Percentiles rank a stretch among this genome's conserved stretches.
phyloP scores from a whole-genome alignment of 805 yeast species.

The Yamadazyma kitorensis region DNA sequence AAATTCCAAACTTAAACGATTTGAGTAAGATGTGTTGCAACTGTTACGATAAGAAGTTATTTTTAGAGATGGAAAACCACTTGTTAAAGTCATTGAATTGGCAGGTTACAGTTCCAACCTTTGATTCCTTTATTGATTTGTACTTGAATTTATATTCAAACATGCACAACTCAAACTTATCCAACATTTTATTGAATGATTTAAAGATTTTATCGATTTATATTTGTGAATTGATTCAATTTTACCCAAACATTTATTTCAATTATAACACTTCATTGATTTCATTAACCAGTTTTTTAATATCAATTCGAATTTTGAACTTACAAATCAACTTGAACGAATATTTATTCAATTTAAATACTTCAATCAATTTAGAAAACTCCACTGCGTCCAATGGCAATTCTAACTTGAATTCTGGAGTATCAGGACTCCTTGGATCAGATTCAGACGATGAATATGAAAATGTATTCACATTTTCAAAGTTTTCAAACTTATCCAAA shows the following conservation, averaged over 20 bases:
- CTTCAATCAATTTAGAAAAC: conserved; percentile 11
- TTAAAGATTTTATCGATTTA: conserved; percentile 56
- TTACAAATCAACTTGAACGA: conserved; percentile 29
- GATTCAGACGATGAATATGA: conserved; percentile 1
- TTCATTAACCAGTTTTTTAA: conserved; percentile 42
- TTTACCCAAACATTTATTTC: conserved; percentile 57
- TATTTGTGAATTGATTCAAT: conserved; percentile 64
- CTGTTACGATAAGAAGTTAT: conserved; percentile 52
- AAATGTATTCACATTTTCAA: conserved; percentile 13
- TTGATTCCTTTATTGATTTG: conserved; percentile 62
- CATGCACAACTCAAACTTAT: conserved; percentile 24
- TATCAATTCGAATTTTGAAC: conserved; percentile 20
- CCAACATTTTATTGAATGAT: conserved; percentile 34
- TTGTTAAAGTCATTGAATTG: conserved; percentile 62
- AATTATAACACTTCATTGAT: conserved; percentile 53
- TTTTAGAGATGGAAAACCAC: conserved; percentile 68
- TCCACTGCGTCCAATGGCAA: conserved; percentile 11
- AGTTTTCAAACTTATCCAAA: conserved; percentile 18
- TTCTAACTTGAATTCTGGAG: too few species aligned
- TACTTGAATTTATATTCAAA: conserved; percentile 41
- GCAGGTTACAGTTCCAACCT: conserved; percentile 60
- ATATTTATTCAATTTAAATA: conserved; percentile 15
- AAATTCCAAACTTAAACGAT: conserved; percentile 53
- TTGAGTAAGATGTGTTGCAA: conserved; percentile 56
- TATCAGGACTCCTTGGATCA: too few species aligned